Base-by-base conservation (phyloP, 2,329 filamentous ascomycete species). In the Laburnicola sp. region DNA sequence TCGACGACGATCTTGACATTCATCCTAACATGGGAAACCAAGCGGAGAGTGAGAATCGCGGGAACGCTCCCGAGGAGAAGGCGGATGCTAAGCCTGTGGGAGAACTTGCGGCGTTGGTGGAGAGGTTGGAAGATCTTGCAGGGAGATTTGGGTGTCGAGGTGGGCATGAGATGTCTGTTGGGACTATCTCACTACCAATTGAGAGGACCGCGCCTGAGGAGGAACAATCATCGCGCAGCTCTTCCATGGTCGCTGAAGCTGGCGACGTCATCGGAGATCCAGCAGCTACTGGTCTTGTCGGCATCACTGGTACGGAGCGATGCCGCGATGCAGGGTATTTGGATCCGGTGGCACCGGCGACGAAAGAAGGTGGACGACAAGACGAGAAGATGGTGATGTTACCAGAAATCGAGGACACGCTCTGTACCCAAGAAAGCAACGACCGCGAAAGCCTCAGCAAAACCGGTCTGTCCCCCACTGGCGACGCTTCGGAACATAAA, bases 401-500 rank as follows among this genome's bases (percentile, higher is more conserved):
- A 8, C 39, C 28, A 1, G 40, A 48, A 22, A 34, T 40, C 3
- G 48, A 48, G 27, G 25, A 48, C 26, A 40, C 26, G 2, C 34
- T 45, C 3, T 52, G 45, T 45, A 32, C 28, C 21, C 27, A 48
- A 10, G 50, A 52, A 23, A 45, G 32, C 30, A 45, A 38, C 8
- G 37, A 42, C 9, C 40, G 32, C 39, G 35, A 50, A 28, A 31
- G 22, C 5, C 28, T 45, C 22, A 9, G 23, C 27, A 34, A 31
- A 8, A 22, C 8, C 22, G 11, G 26, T 26, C 31, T 32, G 23
- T 37, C 36, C 2, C 43, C 21, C 21, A 25, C 21, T 2, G 25
- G 36, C n/a, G 31, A 39, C n/a, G 30, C 10, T 22, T 36, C 22
- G 9, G 21, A 26, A 38, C 25, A 30, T 2, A 3, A 21, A 21